These are phyloP conservation scores for Yamadazyma philogaea DNA, from an alignment of 805 yeast genomes.

Conservation along the genomic window DNA sequence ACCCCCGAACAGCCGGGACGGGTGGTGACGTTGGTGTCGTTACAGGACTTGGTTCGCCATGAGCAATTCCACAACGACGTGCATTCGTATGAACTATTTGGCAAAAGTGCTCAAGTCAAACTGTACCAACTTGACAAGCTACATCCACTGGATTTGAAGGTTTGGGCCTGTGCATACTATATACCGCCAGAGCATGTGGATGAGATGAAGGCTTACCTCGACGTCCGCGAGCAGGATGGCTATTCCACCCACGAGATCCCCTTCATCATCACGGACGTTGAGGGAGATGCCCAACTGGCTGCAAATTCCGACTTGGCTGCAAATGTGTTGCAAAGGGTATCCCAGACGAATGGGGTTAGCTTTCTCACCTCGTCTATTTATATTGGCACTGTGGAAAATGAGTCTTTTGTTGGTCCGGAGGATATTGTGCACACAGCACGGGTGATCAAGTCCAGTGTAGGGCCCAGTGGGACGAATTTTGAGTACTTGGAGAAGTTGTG, in stretches of 20 bases:
- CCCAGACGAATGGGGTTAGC: conserved; percentile 32
- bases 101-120: not conserved
- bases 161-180: conserved; percentile 83
- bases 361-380: conserved; percentile 62
- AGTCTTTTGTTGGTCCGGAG: conserved; percentile 85
- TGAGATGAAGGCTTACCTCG: conserved; percentile 66
- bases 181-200: conserved; percentile 62
- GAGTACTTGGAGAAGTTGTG: conserved; percentile 64
- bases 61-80: conserved; percentile 42
- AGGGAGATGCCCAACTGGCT: conserved; percentile 10
- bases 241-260: conserved; percentile 67
- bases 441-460: conserved; percentile 53
- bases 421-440: conserved; percentile 53
- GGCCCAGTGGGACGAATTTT: conserved; percentile 79
- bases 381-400: conserved; percentile 79
- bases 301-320: conserved; percentile 4
- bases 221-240: conserved; percentile 86
- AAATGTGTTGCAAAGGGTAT: conserved; percentile 8
- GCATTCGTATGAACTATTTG: conserved; percentile 27
- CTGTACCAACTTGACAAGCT: conserved; percentile 20
- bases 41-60: conserved; percentile 48
- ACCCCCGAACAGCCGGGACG: conserved; percentile 85
- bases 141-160: conserved; percentile 44
- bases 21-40: conserved; percentile 76
- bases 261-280: conserved; percentile 48